Evolutionary conservation across 129 eudicot genomes (phyloP).

Genomic region (Kitagawia praeruptora): DNA sequence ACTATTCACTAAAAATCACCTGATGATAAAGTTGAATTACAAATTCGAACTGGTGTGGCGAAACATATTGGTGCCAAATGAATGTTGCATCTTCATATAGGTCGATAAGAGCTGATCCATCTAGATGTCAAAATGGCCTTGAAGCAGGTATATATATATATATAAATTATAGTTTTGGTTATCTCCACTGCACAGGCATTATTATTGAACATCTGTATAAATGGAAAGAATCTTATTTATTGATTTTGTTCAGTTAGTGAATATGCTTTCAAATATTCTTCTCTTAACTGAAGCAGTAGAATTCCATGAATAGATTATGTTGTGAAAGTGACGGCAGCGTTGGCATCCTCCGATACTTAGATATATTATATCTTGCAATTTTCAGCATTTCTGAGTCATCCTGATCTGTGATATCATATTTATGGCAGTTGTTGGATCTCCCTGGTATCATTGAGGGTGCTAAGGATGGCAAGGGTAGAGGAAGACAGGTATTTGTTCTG

Average conservation of each 20-base stretch:
- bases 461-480: slow-evolving; percentile 99
- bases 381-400: slow-evolving; percentile 6
- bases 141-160: background rate
- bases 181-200: background rate
- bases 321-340: background rate
- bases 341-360: background rate
- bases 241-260: background rate
- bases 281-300: background rate
- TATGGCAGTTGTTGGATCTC: slow-evolving; percentile 81
- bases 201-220: background rate
- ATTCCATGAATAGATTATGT: background rate
- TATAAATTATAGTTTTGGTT: background rate
- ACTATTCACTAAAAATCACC: background rate
- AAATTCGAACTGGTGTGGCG: background rate
- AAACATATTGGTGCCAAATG: background rate
- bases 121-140: background rate
- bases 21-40: background rate
- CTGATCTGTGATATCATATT: slow-evolving; percentile 6
- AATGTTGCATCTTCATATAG: background rate
- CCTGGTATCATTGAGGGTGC: slow-evolving; percentile 99
- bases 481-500: slow-evolving; percentile 72
- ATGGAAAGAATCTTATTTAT: background rate
- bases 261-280: background rate
- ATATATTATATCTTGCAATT: background rate
- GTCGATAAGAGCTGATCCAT: background rate